Conservation (phyloP, 2,329 filamentous ascomycete species). For the Aspergillus pseudoterreus region DNA sequence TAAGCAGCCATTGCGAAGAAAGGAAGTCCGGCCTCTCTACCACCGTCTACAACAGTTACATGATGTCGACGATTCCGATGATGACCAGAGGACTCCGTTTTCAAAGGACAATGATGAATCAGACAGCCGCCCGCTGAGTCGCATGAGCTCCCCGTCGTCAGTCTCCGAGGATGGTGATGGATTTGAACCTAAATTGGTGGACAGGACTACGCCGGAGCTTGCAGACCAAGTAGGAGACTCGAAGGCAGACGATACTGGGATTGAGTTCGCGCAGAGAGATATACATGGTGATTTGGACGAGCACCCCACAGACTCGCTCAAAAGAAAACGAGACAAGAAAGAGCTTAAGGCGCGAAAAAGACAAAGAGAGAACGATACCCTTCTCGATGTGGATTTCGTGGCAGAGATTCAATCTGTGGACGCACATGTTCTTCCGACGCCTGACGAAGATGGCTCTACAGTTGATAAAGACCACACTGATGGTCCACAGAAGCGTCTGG, state of each 20-base stretch:
- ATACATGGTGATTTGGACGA: conserved; percentile 40
- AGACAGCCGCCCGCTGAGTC: conserved; percentile 77
- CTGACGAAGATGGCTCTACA: neutral
- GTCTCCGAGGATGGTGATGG: conserved; percentile 48
- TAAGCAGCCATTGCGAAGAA: conserved; percentile 52
- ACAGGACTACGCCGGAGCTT: conserved; percentile 11
- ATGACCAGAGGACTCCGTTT: conserved; percentile 66
- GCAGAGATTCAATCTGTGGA: conserved; percentile 49
- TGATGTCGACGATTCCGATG: conserved; percentile 81
- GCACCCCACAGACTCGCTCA: conserved; percentile 56
- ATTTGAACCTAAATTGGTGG: conserved; percentile 24
- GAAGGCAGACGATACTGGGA: conserved; percentile 13
- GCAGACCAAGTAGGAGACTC: conserved; percentile 6
- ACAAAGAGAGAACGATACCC: conserved; percentile 77
- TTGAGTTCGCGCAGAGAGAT: neutral
- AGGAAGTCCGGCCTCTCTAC: conserved; percentile 74
- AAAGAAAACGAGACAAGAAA: conserved; percentile 70
- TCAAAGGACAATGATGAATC: conserved; percentile 78
- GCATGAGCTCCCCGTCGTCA: conserved; percentile 53
- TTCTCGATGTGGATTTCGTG: conserved; percentile 62
- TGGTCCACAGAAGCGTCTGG: neutral
- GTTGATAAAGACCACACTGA: neutral
- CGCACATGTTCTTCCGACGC: neutral
- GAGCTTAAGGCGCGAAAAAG: conserved; percentile 71
- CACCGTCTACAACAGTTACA: conserved; percentile 72